Conservation (phyloP, 148 eudicot species). For the Vaccinium vitisidaea region DNA sequence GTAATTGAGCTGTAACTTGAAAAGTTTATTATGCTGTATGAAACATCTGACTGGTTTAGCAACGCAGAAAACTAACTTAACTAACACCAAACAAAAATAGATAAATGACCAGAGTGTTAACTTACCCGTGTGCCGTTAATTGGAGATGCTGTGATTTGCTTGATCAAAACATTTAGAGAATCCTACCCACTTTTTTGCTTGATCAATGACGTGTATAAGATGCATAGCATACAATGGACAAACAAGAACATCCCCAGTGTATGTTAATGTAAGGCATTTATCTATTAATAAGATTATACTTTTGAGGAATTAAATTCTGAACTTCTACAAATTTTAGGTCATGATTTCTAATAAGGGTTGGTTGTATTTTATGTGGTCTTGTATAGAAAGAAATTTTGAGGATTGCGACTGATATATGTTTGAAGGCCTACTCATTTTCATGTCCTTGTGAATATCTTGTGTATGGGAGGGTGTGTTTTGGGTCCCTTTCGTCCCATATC, state of each 20-base stretch:
- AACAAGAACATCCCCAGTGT: too few relatives aligned
- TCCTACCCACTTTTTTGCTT: neutral
- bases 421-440: neutral
- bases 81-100: neutral
- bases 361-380: too few relatives aligned
- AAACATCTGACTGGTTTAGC: neutral
- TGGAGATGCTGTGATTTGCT: neutral
- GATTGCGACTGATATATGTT: neutral
- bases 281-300: too few relatives aligned
- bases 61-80: neutral
- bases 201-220: too few relatives aligned
- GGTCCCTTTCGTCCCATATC: neutral
- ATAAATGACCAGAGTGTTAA: neutral
- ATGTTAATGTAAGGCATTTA: too few relatives aligned
- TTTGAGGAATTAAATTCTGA: too few relatives aligned
- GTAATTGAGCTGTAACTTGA: neutral
- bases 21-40: neutral
- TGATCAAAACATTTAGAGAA: neutral
- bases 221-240: too few relatives aligned
- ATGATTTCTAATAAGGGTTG: neutral
- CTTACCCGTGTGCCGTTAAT: neutral
- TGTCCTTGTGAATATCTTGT: neutral
- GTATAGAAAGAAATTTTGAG: neutral
- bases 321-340: too few relatives aligned
- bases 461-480: neutral